Conservation (phyloP, 352 stramenopile species). For the Pythium grandisporangium region DNA sequence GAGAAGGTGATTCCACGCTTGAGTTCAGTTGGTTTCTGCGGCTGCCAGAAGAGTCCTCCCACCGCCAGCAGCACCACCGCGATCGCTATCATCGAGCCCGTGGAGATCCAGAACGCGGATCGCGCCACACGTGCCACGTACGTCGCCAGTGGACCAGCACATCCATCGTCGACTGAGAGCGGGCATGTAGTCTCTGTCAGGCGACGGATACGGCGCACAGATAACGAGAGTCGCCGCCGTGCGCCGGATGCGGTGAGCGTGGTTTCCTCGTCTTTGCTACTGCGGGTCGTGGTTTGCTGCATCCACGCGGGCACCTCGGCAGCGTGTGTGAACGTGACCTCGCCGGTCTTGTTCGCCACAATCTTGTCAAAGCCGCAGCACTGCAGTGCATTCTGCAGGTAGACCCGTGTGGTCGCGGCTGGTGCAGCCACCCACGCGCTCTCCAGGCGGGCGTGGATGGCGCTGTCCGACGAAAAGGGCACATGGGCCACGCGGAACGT, state of each 20-base stretch:
- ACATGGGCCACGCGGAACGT: constrained; percentile 23
- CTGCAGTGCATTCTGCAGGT: constrained; percentile 11
- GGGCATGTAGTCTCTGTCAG: constrained; percentile 12
- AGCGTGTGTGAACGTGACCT: constrained; percentile 9
- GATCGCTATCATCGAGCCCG: constrained; percentile 1
- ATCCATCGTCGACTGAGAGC: constrained; percentile 1
- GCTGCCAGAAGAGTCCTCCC: constrained; percentile 1
- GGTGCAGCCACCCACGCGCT: constrained; percentile 6
- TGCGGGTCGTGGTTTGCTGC: constrained; percentile 3
- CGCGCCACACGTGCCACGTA: constrained; percentile 6
- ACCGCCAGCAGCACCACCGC: constrained; percentile 1
- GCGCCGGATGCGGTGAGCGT: too few relatives aligned
- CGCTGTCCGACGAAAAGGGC: constrained; percentile 5
- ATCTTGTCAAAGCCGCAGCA: constrained; percentile 18
- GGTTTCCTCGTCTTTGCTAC: too few relatives aligned
- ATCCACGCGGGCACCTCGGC: constrained; percentile 7
- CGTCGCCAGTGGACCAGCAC: constrained; percentile 5
- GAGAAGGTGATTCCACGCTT: background rate
- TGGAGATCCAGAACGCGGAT: constrained; percentile 8
- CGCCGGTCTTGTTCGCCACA: constrained; percentile 3
- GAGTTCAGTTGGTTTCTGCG: too few relatives aligned
- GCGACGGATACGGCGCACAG: background rate
- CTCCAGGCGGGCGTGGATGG: constrained; percentile 12
- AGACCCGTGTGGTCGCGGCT: constrained; percentile 12
- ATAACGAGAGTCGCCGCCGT: too few relatives aligned